These are phyloP conservation scores for Panaeolus papilionaceus DNA, from an alignment of 768 basidiomycete species.

Conservation along the genomic window DNA sequence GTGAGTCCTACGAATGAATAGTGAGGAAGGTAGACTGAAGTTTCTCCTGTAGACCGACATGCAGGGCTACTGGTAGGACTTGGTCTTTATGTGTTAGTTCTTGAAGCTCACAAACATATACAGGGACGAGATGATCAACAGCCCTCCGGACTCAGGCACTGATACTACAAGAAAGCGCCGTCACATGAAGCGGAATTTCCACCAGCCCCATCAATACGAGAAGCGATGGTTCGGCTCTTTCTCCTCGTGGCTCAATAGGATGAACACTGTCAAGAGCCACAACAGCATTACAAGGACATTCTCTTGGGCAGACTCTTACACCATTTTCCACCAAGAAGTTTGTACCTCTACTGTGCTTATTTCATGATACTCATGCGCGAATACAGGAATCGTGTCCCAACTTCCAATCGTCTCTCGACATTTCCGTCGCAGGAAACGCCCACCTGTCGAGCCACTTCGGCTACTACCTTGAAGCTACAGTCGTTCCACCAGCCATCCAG, in stretches of 20 bases:
- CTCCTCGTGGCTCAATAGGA: slow-evolving; percentile 27
- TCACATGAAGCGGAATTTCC: slow-evolving; percentile 24
- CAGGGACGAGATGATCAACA: slow-evolving; percentile 27
- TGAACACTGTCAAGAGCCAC: slow-evolving; percentile 24
- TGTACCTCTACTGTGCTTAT: no score
- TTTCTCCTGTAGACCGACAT: slow-evolving; percentile 13
- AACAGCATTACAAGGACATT: slow-evolving; percentile 23
- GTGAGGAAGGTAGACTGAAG: slow-evolving; percentile 3
- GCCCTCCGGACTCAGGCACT: slow-evolving; percentile 26
- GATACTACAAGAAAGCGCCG: slow-evolving; percentile 21
- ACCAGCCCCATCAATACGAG: slow-evolving; percentile 25
- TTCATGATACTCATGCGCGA: no score
- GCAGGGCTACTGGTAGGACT: slow-evolving; percentile 12
- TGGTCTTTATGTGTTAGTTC: background rate
- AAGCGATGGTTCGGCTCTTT: slow-evolving; percentile 32
- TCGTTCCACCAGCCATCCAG: slow-evolving; percentile 31
- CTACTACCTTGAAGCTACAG: slow-evolving; percentile 31
- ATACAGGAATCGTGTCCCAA: slow-evolving; percentile 28
- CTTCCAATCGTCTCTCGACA: slow-evolving; percentile 28
- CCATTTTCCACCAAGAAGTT: slow-evolving; percentile 28
- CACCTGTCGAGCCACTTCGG: slow-evolving; percentile 25
- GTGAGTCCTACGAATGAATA: background rate
- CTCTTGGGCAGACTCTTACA: slow-evolving; percentile 29
- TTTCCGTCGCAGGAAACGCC: slow-evolving; percentile 23
- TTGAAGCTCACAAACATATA: slow-evolving; percentile 4